Evolutionary conservation across 192 early-diverging fungal species (phyloP).

Genomic region (Geranomyces variabilis): DNA sequence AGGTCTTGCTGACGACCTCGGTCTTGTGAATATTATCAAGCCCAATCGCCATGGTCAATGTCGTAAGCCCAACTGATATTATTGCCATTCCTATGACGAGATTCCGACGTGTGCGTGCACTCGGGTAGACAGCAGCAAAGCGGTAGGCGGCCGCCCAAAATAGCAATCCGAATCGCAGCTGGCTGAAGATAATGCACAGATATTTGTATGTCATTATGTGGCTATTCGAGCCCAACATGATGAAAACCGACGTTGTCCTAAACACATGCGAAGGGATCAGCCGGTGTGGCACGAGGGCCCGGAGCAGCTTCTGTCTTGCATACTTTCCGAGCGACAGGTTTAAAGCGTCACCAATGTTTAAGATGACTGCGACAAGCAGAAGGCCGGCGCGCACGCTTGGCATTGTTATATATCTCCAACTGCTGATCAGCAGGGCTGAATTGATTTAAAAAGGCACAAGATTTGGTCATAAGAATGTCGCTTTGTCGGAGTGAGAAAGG

Average conservation of each 20-base stretch:
- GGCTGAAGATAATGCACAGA: neutral
- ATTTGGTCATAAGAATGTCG: no score
- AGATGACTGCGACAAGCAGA: neutral
- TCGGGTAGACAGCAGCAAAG: neutral
- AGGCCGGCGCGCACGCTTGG: neutral
- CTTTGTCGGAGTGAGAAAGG: no score
- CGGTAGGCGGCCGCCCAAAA: neutral
- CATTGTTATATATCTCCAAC: constrained; percentile 1
- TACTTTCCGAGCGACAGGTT: neutral
- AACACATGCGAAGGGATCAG: no score
- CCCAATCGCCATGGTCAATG: neutral
- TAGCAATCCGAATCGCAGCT: neutral
- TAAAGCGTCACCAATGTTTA: neutral
- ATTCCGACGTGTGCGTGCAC: neutral
- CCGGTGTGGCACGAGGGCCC: no score
- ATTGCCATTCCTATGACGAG: neutral
- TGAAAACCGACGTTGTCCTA: neutral
- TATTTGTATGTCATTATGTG: neutral
- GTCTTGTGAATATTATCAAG: neutral
- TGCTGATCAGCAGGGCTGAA: neutral
- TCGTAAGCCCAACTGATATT: neutral
- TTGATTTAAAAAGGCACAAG: neutral
- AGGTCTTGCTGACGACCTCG: neutral
- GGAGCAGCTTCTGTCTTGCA: neutral
- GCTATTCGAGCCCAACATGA: neutral